These are phyloP conservation scores for Caryocar brasiliense DNA, from an alignment of 441 rosid genomes.

Conservation along the genomic window DNA sequence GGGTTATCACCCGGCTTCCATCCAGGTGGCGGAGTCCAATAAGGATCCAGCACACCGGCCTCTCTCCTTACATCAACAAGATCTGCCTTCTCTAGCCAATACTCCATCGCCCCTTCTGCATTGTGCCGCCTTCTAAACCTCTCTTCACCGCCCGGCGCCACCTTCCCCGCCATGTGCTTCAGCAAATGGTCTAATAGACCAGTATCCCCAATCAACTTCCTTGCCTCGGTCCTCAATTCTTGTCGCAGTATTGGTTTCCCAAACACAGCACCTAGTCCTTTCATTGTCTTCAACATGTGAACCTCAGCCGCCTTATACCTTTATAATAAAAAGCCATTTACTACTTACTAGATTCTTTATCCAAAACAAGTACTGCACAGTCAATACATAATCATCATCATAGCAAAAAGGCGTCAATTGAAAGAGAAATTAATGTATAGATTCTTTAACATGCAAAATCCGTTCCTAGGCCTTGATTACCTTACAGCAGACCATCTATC, in stretches of 20 bases:
- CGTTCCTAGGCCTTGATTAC: too few relatives aligned
- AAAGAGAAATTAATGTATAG: too few relatives aligned
- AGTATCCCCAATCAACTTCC: constrained; percentile 90
- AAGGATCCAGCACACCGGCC: constrained; percentile 87
- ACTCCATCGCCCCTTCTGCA: constrained; percentile 94
- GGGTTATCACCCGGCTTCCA: constrained; percentile 90
- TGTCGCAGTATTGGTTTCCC: constrained; percentile 70
- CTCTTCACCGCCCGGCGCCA: constrained; percentile 79
- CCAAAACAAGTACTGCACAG: too few relatives aligned
- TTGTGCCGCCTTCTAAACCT: constrained; percentile 88
- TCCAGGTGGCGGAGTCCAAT: constrained; percentile 94
- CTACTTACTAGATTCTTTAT: neutral
- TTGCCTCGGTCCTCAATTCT: constrained; percentile 61
- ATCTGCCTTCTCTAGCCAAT: constrained; percentile 83
- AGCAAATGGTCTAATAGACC: constrained; percentile 87
- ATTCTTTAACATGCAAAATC: too few relatives aligned
- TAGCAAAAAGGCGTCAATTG: too few relatives aligned
- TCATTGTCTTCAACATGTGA: constrained; percentile 80
- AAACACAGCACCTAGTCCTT: constrained; percentile 64
- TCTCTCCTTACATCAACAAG: constrained; percentile 57
- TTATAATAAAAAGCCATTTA: constrained; percentile 7
- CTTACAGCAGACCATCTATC: constrained; percentile 78
- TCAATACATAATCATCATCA: too few relatives aligned
- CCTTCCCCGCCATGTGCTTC: constrained; percentile 94
- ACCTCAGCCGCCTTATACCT: constrained; percentile 81